Evolutionary conservation across 371 early-diverging fungal genomes (phyloP), one percentile per base, ranked within the genome.

Genomic region (Circinella umbellata): DNA sequence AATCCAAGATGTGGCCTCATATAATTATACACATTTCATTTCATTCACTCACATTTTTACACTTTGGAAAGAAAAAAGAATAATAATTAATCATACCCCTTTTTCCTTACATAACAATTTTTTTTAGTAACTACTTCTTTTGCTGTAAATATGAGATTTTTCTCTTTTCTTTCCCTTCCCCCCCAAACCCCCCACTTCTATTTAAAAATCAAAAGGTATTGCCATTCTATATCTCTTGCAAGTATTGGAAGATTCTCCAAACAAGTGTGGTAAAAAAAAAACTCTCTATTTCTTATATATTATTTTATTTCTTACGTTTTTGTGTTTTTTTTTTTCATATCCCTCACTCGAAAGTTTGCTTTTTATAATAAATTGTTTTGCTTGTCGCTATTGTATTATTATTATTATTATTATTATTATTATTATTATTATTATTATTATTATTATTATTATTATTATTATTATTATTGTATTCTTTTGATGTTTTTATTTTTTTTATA

Each of bases 71-170:
- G 27, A 27, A 27, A 27, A 27, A 27, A 27, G 2, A 27, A n/a
- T n/a, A 27, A 27, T 27, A 27, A 27, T 27, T 27, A 27, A 27
- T 27, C 42, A 42, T 42, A 42, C 42, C 42, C 42, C 11, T 42
- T 42, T 3, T 11, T 42, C 11, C 42, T 42, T 42, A 42, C 42
- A 42, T 42, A 42, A 42, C 1, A 0, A 9, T 42, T 51, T 51
- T 51, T 51, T 51, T 51, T 51, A 5, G 8, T n/a, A 51, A 47
- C 47, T 15, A 11, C 47, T 47, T 15, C 51, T 51, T 51, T n/a
- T 51, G 51, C 51, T 51, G 51, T 51, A 51, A 13, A 51, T 51
- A 51, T 51, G 51, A 51, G 51, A 14, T n/a, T 51, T 51, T 47
- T 47, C 9, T 47, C 47, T 47, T 15, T 47, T 47, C 3, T 3